Evolutionary conservation across 192 early-diverging fungal genomes (phyloP).

Genomic region (Borealophlyctis nickersoniae): DNA sequence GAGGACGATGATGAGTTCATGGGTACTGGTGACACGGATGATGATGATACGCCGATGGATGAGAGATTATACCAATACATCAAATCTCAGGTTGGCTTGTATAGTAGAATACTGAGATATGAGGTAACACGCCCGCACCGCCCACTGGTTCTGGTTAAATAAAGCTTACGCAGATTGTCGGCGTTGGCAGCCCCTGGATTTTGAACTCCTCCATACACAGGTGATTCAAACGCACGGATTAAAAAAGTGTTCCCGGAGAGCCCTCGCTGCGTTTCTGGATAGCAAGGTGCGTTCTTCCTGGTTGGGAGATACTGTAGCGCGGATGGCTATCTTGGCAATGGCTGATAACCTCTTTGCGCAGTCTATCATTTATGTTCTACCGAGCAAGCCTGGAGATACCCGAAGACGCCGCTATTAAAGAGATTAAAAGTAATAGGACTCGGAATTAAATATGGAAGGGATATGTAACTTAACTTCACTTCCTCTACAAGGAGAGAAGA

Average conservation of each 20-base stretch:
- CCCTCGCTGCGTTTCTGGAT: slow-evolving; percentile 18
- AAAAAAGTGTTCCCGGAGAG: slow-evolving; percentile 17
- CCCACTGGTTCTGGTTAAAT: neutral
- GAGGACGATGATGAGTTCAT: neutral
- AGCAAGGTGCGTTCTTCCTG: slow-evolving; percentile 6
- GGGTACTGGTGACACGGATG: neutral
- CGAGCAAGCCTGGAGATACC: neutral
- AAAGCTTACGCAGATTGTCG: neutral
- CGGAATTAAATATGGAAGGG: too few species aligned
- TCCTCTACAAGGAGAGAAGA: too few species aligned
- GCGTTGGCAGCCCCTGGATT: slow-evolving; percentile 8
- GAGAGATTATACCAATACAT: slow-evolving; percentile 16
- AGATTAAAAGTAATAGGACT: too few species aligned
- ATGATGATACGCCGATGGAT: slow-evolving; percentile 1
- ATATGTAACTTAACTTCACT: too few species aligned
- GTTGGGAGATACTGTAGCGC: neutral
- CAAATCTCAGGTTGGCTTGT: slow-evolving; percentile 4
- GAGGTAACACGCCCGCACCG: neutral
- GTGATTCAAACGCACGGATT: slow-evolving; percentile 8
- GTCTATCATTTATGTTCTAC: neutral
- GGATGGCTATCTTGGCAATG: neutral
- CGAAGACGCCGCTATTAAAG: neutral
- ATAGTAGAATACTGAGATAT: slow-evolving; percentile 20
- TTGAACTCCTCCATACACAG: slow-evolving; percentile 18
- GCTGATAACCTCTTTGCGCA: neutral